These are phyloP conservation scores for Beverwykella pulmonaria DNA, from an alignment of 495 filamentous ascomycete species.

Conservation along the genomic window DNA sequence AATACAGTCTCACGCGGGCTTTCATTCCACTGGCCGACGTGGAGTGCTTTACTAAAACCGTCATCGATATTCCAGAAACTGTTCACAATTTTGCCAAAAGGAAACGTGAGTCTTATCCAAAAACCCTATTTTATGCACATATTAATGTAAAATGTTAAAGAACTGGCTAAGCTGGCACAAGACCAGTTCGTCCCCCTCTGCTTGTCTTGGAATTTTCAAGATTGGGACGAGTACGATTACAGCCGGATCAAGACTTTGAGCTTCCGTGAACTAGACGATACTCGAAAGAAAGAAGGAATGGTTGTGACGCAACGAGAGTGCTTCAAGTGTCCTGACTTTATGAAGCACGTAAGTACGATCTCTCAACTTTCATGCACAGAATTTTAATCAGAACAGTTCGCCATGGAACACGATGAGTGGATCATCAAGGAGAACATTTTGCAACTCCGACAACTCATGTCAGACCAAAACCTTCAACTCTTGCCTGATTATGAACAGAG, in stretches of 20 bases:
- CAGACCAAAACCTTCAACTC: conserved; percentile 93
- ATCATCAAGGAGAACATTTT: conserved; percentile 87
- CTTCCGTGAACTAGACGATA: conserved; percentile 71
- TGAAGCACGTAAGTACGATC: conserved; percentile 71
- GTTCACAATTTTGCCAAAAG: conserved; percentile 29
- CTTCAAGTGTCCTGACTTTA: conserved; percentile 70
- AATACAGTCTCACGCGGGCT: conserved; percentile 64
- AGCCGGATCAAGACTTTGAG: conserved; percentile 74
- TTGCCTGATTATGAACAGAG: conserved; percentile 98
- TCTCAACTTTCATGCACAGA: conserved; percentile 12
- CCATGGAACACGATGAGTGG: conserved; percentile 95
- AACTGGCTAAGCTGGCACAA: conserved; percentile 53
- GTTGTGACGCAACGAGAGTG: conserved; percentile 62
- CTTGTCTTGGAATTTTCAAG: conserved; percentile 66
- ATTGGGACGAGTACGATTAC: conserved; percentile 89
- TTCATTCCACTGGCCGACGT: conserved; percentile 72
- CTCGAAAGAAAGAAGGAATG: conserved; percentile 62
- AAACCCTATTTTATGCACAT: no score
- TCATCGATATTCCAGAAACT: conserved; percentile 58
- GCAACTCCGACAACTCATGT: conserved; percentile 81
- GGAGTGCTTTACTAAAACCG: conserved; percentile 76
- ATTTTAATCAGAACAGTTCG: conserved; percentile 58
- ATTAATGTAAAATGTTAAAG: no score
- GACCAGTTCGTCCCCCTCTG: conserved; percentile 66
- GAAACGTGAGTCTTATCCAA: conserved; percentile 33